Conservation (phyloP, 108 stramenopile species). For the Cyclotella cryptica region DNA sequence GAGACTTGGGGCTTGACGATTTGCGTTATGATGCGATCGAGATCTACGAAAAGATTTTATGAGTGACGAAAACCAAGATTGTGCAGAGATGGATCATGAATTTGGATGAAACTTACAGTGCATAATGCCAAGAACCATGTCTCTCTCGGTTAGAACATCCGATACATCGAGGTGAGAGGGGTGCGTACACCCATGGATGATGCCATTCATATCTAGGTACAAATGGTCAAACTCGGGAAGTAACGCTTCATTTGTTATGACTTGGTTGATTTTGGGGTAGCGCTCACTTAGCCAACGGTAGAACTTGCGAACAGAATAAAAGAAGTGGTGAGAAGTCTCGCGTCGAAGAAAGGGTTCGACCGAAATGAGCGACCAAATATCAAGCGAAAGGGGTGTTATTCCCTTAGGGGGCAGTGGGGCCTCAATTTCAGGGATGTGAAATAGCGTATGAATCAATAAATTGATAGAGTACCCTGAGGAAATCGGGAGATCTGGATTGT, state of each 20-base stretch:
- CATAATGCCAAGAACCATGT: slow-evolving; percentile 98
- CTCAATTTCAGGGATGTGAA: too few relatives aligned
- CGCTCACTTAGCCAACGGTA: slow-evolving; percentile 99
- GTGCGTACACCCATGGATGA: slow-evolving; percentile 99
- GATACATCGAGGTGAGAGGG: slow-evolving; percentile 86
- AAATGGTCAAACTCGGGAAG: slow-evolving; percentile 94
- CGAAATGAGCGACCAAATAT: too few relatives aligned
- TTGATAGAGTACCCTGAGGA: too few relatives aligned
- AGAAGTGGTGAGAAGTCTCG: too few relatives aligned
- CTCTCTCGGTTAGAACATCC: slow-evolving; percentile 89
- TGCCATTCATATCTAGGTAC: slow-evolving; percentile 99
- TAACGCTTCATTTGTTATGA: slow-evolving; percentile 90
- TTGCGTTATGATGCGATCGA: slow-evolving; percentile 96
- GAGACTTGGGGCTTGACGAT: slow-evolving; percentile 95
- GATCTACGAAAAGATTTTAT: slow-evolving; percentile 32
- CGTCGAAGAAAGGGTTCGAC: too few relatives aligned
- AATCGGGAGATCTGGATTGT: too few relatives aligned
- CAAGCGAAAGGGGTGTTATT: too few relatives aligned
- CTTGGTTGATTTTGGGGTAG: slow-evolving; percentile 99
- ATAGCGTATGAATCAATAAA: too few relatives aligned
- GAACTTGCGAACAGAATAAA: slow-evolving; percentile 64
- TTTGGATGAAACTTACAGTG: slow-evolving; percentile 65
- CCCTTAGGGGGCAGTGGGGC: too few relatives aligned
- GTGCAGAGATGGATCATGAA: too few relatives aligned
- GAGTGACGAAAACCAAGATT: background rate